Evolutionary conservation across 441 rosid species (phyloP).

Genomic region (Dalechampia spathulata): DNA sequence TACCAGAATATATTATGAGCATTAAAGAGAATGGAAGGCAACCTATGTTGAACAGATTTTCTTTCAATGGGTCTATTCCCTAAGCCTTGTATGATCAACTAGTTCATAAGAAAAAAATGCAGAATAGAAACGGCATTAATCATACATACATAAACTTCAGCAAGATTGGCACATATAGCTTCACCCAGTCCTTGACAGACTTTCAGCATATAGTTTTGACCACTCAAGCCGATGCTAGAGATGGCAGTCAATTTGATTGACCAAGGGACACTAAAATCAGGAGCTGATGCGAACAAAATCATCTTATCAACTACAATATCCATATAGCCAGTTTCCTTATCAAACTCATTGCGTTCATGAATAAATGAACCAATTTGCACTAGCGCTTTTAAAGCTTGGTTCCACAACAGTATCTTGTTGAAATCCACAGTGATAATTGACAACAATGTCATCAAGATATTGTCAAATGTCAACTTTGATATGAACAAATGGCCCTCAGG

Average conservation of each 20-base stretch:
- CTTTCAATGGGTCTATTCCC: conserved; percentile 13
- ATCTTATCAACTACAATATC: conserved; percentile 49
- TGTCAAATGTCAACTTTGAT: conserved; percentile 51
- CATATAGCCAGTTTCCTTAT: conserved; percentile 52
- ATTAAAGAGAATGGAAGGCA: too few relatives aligned
- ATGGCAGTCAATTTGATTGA: conserved; percentile 54
- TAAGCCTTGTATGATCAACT: conserved; percentile 7
- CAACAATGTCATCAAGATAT: conserved; percentile 46
- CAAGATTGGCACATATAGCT: conserved; percentile 43
- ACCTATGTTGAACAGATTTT: too few relatives aligned
- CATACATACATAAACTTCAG: conserved; percentile 61
- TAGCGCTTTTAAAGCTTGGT: conserved; percentile 61
- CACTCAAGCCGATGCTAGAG: conserved; percentile 53
- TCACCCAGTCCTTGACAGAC: conserved; percentile 54
- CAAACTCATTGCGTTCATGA: conserved; percentile 41
- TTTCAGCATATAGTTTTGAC: conserved; percentile 51
- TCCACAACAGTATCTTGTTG: conserved; percentile 47
- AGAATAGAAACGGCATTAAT: conserved; percentile 1
- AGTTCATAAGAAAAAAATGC: conserved; percentile 4
- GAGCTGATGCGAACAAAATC: conserved; percentile 36
- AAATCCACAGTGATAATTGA: conserved; percentile 45
- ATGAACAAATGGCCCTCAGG: conserved; percentile 41
- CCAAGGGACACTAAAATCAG: conserved; percentile 42
- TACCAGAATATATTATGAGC: too few relatives aligned
- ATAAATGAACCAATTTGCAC: conserved; percentile 62